phyloP scores from a whole-genome alignment of 2,329 filamentous ascomycete species.

The Diaporthe batatas region DNA sequence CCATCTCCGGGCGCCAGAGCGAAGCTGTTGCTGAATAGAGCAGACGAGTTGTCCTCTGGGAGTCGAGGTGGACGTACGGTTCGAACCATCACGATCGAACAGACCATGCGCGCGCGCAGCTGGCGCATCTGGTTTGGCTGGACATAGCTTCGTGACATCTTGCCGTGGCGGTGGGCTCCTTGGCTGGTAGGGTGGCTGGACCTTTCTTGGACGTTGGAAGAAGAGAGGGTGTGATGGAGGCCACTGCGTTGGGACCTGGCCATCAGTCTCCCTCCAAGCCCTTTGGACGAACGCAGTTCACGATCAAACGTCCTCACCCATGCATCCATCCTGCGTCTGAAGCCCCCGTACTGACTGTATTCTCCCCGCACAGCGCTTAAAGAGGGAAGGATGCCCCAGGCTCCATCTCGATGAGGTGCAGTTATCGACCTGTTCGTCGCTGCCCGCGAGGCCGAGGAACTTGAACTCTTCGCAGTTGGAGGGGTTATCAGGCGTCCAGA shows the following conservation, averaged over 20 bases:
- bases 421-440: constrained; percentile 85
- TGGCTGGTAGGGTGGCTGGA: not conserved
- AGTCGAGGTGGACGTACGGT: constrained; percentile 66
- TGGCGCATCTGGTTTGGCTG: constrained; percentile 36
- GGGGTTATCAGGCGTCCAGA: too few relatives aligned
- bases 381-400: too few relatives aligned
- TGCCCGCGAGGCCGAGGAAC: constrained; percentile 85
- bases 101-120: constrained; percentile 95
- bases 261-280: too few relatives aligned
- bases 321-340: too few relatives aligned
- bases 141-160: constrained; percentile 32
- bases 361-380: too few relatives aligned
- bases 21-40: not conserved
- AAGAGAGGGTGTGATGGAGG: not conserved
- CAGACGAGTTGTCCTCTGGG: not conserved
- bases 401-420: constrained; percentile 98
- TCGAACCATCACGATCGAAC: constrained; percentile 90
- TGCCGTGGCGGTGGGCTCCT: not conserved
- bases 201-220: not conserved
- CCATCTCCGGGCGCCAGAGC: fast-evolving
- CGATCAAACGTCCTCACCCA: too few relatives aligned
- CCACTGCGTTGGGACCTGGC: not conserved
- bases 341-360: too few relatives aligned
- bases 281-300: too few relatives aligned
- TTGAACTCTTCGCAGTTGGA: constrained; percentile 96